A percentile compares a stretch with the other conserved stretches of the same genome.
phyloP scores from a whole-genome alignment of 2,329 filamentous ascomycete species.

The Colletotrichum phormii region DNA sequence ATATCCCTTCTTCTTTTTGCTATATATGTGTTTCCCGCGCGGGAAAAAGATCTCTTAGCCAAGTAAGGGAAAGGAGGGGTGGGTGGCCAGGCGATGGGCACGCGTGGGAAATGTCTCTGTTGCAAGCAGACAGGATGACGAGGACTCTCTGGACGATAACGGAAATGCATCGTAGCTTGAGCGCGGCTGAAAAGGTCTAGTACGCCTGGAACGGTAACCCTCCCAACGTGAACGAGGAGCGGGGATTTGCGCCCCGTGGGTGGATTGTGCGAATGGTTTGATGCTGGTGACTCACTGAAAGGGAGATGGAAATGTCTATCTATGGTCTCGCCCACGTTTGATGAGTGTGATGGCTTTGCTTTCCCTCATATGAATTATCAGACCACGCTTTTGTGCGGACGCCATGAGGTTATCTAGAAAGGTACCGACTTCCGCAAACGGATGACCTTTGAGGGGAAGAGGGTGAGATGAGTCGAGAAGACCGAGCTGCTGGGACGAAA shows the following conservation, averaged over 20 bases:
- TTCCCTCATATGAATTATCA: background rate
- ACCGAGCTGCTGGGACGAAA: background rate
- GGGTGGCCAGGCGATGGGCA: too few species aligned
- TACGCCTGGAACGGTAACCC: background rate
- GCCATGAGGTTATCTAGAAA: background rate
- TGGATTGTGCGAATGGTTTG: background rate
- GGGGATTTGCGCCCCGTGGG: background rate
- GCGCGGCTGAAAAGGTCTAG: background rate
- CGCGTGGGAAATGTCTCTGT: background rate
- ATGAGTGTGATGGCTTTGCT: background rate
- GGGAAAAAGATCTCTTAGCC: background rate
- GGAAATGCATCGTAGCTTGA: background rate
- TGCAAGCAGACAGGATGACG: constrained; percentile 3
- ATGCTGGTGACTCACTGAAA: constrained; percentile 1
- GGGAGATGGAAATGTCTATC: background rate
- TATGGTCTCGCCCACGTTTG: background rate
- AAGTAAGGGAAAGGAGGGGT: background rate
- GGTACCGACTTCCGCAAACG: constrained; percentile 17
- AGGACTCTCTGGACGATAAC: background rate
- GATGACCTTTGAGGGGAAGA: background rate
- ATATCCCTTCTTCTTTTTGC: background rate
- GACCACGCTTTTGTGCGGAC: background rate
- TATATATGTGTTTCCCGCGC: background rate
- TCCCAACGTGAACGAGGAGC: background rate
- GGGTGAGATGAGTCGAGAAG: background rate